These are phyloP conservation scores for Pestalotiopsis sp. DNA, from an alignment of 2,329 filamentous ascomycete genomes.

Conservation along the genomic window DNA sequence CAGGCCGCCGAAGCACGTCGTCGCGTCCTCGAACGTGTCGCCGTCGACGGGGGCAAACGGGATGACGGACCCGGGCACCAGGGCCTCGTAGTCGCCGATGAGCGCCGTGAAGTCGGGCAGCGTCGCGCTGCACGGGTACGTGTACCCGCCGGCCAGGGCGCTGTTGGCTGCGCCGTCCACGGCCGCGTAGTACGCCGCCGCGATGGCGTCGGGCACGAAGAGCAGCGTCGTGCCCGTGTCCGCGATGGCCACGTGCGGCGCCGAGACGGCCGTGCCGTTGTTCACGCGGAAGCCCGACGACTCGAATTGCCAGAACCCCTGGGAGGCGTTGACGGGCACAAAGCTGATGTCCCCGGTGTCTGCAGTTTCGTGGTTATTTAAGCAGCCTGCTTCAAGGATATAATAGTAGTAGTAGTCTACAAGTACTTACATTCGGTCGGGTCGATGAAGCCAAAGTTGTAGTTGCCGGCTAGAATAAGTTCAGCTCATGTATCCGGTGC, in stretches of 20 bases:
- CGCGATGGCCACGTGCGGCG: slow-evolving; percentile 40
- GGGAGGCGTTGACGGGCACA: slow-evolving; percentile 53
- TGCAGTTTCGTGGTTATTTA: background rate
- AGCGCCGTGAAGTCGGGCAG: slow-evolving; percentile 43
- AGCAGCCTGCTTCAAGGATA: background rate
- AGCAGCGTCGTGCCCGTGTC: slow-evolving; percentile 72
- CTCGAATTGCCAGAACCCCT: slow-evolving; percentile 68
- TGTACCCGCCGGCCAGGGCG: slow-evolving; percentile 50
- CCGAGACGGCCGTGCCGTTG: slow-evolving; percentile 16
- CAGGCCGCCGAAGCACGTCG: slow-evolving; percentile 67
- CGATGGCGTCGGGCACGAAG: slow-evolving; percentile 54
- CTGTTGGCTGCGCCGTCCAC: slow-evolving; percentile 52
- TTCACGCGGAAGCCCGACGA: slow-evolving; percentile 59
- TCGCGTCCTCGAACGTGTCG: slow-evolving; percentile 54
- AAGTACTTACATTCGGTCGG: slow-evolving; percentile 48
- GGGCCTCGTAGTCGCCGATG: slow-evolving; percentile 28
- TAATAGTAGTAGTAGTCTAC: background rate
- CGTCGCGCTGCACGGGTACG: slow-evolving; percentile 55
- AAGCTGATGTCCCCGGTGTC: slow-evolving; percentile 58
- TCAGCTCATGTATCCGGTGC: slow-evolving; percentile 4
- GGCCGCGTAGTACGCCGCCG: slow-evolving; percentile 59
- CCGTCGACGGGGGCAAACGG: slow-evolving; percentile 49
- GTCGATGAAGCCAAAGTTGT: slow-evolving; percentile 54
- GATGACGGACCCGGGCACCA: slow-evolving; percentile 39
- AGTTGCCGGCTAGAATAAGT: slow-evolving; percentile 32